These are phyloP conservation scores for Crithidia brevicula DNA, from an alignment of 208 protist genomes.

Conservation along the genomic window DNA sequence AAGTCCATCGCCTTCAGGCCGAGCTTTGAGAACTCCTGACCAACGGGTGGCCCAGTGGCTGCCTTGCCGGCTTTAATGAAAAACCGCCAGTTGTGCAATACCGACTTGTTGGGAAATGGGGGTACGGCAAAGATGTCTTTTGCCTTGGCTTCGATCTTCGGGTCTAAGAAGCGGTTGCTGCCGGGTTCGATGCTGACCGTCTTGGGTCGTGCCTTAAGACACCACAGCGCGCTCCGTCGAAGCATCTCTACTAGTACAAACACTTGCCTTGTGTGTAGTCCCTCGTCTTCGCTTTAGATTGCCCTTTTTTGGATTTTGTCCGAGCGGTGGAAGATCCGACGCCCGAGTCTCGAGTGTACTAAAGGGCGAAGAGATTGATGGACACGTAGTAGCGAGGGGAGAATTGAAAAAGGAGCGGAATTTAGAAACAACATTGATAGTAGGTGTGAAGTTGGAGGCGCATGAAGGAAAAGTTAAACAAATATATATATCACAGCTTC, in stretches of 20 bases:
- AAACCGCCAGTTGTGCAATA: slow-evolving; percentile 92
- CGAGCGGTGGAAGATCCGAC: background rate
- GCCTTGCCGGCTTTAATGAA: slow-evolving; percentile 90
- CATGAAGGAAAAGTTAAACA: background rate
- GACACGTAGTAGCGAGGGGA: background rate
- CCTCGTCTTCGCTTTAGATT: background rate
- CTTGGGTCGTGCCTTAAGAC: slow-evolving; percentile 77
- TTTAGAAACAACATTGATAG: background rate
- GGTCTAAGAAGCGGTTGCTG: slow-evolving; percentile 67
- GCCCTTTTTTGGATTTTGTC: background rate
- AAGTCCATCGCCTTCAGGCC: slow-evolving; percentile 93
- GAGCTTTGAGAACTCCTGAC: slow-evolving; percentile 91
- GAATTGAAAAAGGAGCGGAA: background rate
- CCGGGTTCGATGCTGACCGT: slow-evolving; percentile 76
- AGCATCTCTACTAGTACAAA: slow-evolving; percentile 44
- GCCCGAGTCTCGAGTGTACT: background rate
- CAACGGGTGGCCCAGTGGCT: slow-evolving; percentile 85
- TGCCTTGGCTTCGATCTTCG: slow-evolving; percentile 56
- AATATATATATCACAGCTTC: no score
- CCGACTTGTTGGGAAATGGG: slow-evolving; percentile 77
- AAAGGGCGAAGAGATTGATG: background rate
- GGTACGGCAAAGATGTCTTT: slow-evolving; percentile 81
- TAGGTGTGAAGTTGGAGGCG: no score
- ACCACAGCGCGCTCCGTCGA: slow-evolving; percentile 24
- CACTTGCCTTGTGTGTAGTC: no score